Evolutionary conservation across 371 early-diverging fungal species (phyloP), one percentile per base, ranked within the genome.

Genomic region (Rhizopus stolonifer): DNA sequence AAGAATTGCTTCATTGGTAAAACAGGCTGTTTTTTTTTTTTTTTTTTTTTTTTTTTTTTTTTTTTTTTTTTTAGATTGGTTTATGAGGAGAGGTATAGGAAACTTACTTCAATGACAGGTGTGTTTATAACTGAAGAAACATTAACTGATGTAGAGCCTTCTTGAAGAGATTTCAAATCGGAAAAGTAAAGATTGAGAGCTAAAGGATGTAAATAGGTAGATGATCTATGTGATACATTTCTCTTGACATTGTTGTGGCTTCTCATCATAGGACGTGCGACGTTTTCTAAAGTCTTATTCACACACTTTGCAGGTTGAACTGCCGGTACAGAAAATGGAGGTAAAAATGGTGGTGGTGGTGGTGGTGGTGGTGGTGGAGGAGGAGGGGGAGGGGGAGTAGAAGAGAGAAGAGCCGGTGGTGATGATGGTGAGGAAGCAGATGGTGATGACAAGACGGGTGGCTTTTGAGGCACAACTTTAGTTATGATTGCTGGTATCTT

Each of bases 1-100:
- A 81, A 83, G 24, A 83, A 68, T 67, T 83, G 83, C 64, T 78
- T 56, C 46, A 64, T 52, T 8, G 33, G 54, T 51, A 59, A 29
- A 4, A 31, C 31, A 18, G 42, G 21, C 13, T 32, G 34, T 10
- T 14, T 23, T n/a, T 33, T 38, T 22, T 18, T 26, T 36, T 4
- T 3, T 39, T 52, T 24, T 7, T 10, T 29, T 29, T 29, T 4
- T 7, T 29, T 29, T 29, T 7, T 29, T 4, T 29, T 7, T 10
- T 4, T 7, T 29, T 4, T 29, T 29, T 7, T 29, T 29, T 10
- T n/a, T n/a, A n/a, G n/a, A n/a, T n/a, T 17, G 22, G 33, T 26
- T 1, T 9, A 29, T 2, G 14, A 24, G 23, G 13, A 25, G 25
- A 46, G 17, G 10, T 21, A 19, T 17, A 23, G 13, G 15, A 10